Conservation (phyloP, 78 protist genomes). For the Pelomyxa schiedti region DNA sequence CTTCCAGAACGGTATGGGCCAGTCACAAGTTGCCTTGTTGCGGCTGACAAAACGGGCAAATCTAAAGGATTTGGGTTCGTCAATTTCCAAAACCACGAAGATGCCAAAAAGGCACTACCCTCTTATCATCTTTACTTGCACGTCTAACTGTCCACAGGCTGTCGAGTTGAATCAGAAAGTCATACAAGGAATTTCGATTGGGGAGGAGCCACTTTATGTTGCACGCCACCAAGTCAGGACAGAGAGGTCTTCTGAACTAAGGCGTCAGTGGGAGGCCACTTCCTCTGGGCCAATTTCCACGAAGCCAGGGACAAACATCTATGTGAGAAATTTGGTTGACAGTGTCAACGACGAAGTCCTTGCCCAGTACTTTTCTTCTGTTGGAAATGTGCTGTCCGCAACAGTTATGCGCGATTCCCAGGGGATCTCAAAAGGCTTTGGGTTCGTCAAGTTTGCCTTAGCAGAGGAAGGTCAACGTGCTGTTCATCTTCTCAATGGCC, state of each 20-base stretch:
- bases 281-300: no score
- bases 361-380: slow-evolving; percentile 56
- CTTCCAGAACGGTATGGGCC: slow-evolving; percentile 61
- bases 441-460: slow-evolving; percentile 89
- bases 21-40: slow-evolving; percentile 52
- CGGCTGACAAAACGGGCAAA: slow-evolving; percentile 55
- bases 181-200: no score
- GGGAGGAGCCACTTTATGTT: no score
- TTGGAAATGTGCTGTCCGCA: slow-evolving; percentile 84
- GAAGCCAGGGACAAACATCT: slow-evolving; percentile 83
- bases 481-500: slow-evolving; percentile 86
- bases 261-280: slow-evolving; percentile 61
- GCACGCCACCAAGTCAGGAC: slow-evolving; percentile 75
- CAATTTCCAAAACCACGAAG: slow-evolving; percentile 83
- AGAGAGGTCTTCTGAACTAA: slow-evolving; percentile 78
- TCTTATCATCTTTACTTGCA: no score
- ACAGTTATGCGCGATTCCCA: slow-evolving; percentile 81
- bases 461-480: slow-evolving; percentile 92
- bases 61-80: slow-evolving; percentile 89
- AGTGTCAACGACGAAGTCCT: slow-evolving; percentile 73
- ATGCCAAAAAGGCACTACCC: slow-evolving; percentile 92
- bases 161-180: no score
- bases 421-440: slow-evolving; percentile 80
- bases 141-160: no score
- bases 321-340: slow-evolving; percentile 94